These are phyloP conservation scores for Aspergillus caelatus DNA, from an alignment of 2,329 filamentous ascomycete species.

Conservation along the genomic window DNA sequence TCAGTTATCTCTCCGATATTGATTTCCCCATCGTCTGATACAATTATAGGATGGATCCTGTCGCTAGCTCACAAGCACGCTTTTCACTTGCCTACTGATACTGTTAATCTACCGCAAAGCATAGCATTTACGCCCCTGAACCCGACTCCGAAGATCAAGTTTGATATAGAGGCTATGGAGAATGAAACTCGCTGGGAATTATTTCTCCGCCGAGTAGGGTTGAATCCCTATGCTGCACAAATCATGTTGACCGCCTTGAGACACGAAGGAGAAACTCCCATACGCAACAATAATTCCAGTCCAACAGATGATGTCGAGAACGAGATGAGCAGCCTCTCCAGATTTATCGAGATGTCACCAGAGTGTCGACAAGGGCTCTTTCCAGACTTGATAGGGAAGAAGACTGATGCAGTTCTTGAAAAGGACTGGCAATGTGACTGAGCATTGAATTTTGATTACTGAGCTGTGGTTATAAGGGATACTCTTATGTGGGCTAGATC, in stretches of 20 bases:
- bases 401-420: slow-evolving; percentile 57
- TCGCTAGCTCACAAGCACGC: slow-evolving; percentile 55
- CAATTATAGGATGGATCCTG: slow-evolving; percentile 59
- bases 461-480: background rate
- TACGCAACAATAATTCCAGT: background rate
- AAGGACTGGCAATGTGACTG: slow-evolving; percentile 48
- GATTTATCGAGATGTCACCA: slow-evolving; percentile 61
- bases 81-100: slow-evolving; percentile 12
- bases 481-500: background rate
- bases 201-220: slow-evolving; percentile 65
- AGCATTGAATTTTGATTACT: slow-evolving; percentile 23
- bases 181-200: slow-evolving; percentile 70
- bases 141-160: slow-evolving; percentile 9
- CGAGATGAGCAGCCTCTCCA: slow-evolving; percentile 12
- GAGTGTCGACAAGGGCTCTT: slow-evolving; percentile 56
- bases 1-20: slow-evolving; percentile 20
- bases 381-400: slow-evolving; percentile 57
- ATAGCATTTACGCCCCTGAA: slow-evolving; percentile 16
- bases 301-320: background rate
- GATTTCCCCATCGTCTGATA: slow-evolving; percentile 28
- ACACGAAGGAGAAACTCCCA: slow-evolving; percentile 16
- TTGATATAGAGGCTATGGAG: slow-evolving; percentile 44
- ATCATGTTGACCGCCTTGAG: slow-evolving; percentile 51
- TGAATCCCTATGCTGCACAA: slow-evolving; percentile 75
- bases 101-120: background rate